Conservation (phyloP, 2,329 filamentous ascomycete species). For the Cladophialophora exuberans region DNA sequence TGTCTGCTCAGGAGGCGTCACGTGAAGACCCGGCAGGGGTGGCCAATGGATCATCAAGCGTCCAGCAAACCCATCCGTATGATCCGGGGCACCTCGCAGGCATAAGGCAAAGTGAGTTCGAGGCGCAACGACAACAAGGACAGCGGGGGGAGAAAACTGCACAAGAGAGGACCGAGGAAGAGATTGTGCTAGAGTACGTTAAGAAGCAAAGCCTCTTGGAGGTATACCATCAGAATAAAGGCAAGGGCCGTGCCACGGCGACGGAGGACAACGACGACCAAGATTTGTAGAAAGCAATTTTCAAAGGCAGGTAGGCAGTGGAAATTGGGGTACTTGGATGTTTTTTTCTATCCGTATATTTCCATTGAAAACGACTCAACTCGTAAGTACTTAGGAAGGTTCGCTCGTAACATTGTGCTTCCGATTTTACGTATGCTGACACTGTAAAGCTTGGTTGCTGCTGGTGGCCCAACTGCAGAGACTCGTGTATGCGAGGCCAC, state of each 20-base stretch:
- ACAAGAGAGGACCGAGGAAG: constrained; percentile 62
- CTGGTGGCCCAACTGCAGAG: too few species aligned
- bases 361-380: too few species aligned
- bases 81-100: constrained; percentile 32
- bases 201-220: constrained; percentile 44
- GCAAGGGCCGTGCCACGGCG: constrained; percentile 13
- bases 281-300: not conserved
- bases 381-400: too few species aligned
- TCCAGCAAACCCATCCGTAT: constrained; percentile 20
- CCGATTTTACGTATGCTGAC: too few species aligned
- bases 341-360: too few species aligned
- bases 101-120: constrained; percentile 33
- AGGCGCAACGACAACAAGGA: constrained; percentile 33
- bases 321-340: too few species aligned
- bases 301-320: too few species aligned
- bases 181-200: constrained; percentile 73
- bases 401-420: too few species aligned
- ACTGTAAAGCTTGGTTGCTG: too few species aligned
- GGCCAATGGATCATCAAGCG: constrained; percentile 42
- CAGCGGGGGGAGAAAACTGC: constrained; percentile 27
- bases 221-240: constrained; percentile 8
- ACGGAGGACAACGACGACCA: constrained; percentile 4
- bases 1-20: constrained; percentile 70
- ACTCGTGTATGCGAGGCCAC: too few species aligned
- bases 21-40: constrained; percentile 70